Percentiles rank a stretch among this genome's conserved stretches.
These are phyloP conservation scores for Tetracladium maxilliforme DNA, from an alignment of 2,329 filamentous ascomycete genomes.

Conservation along the genomic window DNA sequence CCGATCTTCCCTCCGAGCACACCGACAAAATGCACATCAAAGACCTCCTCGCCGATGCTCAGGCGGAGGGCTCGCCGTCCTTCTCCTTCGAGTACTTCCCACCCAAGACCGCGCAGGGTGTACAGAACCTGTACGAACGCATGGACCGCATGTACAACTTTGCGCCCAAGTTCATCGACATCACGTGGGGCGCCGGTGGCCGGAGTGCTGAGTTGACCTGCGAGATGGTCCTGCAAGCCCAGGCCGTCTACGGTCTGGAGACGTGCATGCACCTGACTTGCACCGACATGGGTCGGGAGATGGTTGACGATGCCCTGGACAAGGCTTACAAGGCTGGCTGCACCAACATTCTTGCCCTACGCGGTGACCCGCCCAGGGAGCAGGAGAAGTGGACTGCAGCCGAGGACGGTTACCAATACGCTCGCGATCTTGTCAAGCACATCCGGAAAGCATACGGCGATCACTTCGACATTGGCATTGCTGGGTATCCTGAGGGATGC, in stretches of 20 bases:
- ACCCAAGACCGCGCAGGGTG: slow-evolving; percentile 91
- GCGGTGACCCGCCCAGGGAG: slow-evolving; percentile 87
- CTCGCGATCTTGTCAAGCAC: slow-evolving; percentile 68
- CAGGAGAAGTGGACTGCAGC: slow-evolving; percentile 86
- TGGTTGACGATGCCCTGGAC: slow-evolving; percentile 76
- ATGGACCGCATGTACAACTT: slow-evolving; percentile 98
- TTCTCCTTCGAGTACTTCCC: slow-evolving; percentile 99
- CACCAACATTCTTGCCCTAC: slow-evolving; percentile 88
- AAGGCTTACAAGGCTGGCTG: slow-evolving; percentile 90
- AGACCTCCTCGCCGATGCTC: slow-evolving; percentile 73
- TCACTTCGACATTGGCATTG: slow-evolving; percentile 95
- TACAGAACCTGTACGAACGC: slow-evolving; percentile 97
- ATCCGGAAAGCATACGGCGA: slow-evolving; percentile 68
- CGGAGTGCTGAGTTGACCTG: slow-evolving; percentile 82
- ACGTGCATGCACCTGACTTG: slow-evolving; percentile 99
- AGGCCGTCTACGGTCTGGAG: slow-evolving; percentile 89
- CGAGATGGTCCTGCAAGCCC: slow-evolving; percentile 94
- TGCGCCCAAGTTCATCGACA: slow-evolving; percentile 90
- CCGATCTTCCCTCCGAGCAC: too few relatives aligned
- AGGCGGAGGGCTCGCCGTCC: slow-evolving; percentile 65
- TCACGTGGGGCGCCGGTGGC: slow-evolving; percentile 96
- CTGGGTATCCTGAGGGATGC: slow-evolving; percentile 88
- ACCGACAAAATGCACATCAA: slow-evolving; percentile 78
- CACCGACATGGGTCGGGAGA: slow-evolving; percentile 90
- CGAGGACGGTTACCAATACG: slow-evolving; percentile 80